These are phyloP conservation scores for Carpinus viminea DNA, from an alignment of 306 rosid species.

Conservation along the genomic window DNA sequence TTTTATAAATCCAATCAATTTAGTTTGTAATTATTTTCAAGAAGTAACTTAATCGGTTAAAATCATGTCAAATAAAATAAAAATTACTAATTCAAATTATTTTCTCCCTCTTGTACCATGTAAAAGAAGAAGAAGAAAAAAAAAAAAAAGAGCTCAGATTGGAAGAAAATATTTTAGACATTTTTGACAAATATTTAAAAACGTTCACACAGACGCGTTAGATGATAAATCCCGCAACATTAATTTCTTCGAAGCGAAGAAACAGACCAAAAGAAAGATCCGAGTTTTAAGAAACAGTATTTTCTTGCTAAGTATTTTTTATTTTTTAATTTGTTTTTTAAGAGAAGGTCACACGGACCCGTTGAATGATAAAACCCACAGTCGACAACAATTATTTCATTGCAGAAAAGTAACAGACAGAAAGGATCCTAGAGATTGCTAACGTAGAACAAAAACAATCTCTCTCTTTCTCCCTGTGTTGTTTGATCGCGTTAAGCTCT, in stretches of 20 bases:
- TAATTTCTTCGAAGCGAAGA: constrained; percentile 37
- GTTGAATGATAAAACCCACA: background rate
- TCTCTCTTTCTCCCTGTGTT: background rate
- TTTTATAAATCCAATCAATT: too few species aligned
- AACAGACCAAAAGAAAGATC: background rate
- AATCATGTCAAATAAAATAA: too few species aligned
- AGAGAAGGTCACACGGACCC: background rate
- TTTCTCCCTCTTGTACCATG: too few species aligned
- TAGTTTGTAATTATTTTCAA: too few species aligned
- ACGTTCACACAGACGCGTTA: too few species aligned
- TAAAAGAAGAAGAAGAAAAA: too few species aligned
- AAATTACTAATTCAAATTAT: too few species aligned
- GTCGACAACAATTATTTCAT: constrained; percentile 28
- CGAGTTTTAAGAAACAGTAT: background rate
- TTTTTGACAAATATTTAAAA: too few species aligned
- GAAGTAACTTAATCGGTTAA: too few species aligned
- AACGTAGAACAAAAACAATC: constrained; percentile 7
- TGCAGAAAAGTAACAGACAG: constrained; percentile 22
- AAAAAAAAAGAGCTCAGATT: too few species aligned
- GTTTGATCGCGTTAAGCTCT: background rate
- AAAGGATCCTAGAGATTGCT: constrained; percentile 16
- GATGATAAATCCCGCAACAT: background rate
- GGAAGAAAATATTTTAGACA: too few species aligned
- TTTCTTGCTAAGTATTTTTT: background rate
- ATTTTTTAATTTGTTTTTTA: too few species aligned